These are phyloP conservation scores for Saccharomyces hybrid DNA, from an alignment of 1,139 yeast species.

Conservation along the genomic window DNA sequence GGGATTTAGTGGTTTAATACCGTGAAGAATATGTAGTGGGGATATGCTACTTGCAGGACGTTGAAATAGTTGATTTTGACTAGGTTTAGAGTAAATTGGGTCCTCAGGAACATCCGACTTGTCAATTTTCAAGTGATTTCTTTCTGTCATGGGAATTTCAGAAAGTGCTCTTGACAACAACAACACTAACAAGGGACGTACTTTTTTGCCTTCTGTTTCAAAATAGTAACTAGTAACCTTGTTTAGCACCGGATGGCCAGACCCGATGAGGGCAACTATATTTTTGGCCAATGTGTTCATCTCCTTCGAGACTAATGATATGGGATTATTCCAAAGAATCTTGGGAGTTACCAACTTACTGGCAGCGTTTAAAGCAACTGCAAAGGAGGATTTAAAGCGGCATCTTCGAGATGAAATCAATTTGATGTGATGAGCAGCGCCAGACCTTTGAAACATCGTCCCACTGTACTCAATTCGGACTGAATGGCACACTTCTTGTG, in stretches of 20 bases:
- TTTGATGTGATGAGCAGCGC: not conserved
- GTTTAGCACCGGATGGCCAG: conserved; percentile 88
- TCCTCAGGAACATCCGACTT: conserved; percentile 57
- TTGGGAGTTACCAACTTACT: conserved; percentile 74
- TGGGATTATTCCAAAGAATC: conserved; percentile 60
- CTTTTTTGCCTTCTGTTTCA: conserved; percentile 93
- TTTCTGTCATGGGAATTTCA: conserved; percentile 61
- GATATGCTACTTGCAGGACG: conserved; percentile 45
- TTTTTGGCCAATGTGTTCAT: conserved; percentile 86
- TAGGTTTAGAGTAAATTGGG: conserved; percentile 37
- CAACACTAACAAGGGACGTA: conserved; percentile 83
- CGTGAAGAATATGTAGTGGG: conserved; percentile 78
- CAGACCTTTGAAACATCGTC: not conserved
- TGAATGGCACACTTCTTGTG: not conserved
- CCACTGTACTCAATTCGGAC: not conserved
- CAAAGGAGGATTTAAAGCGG: conserved; percentile 36
- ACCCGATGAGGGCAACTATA: conserved; percentile 78
- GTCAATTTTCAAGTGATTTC: conserved; percentile 59
- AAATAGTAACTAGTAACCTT: conserved; percentile 88
- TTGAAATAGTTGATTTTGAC: conserved; percentile 18
- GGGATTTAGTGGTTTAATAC: conserved; percentile 86
- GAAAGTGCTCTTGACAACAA: conserved; percentile 75
- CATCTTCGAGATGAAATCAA: not conserved
- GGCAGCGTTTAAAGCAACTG: conserved; percentile 68
- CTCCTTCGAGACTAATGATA: conserved; percentile 86